These are phyloP conservation scores for Penicillium brasilianum DNA, from an alignment of 2,329 filamentous ascomycete species.

Conservation along the genomic window DNA sequence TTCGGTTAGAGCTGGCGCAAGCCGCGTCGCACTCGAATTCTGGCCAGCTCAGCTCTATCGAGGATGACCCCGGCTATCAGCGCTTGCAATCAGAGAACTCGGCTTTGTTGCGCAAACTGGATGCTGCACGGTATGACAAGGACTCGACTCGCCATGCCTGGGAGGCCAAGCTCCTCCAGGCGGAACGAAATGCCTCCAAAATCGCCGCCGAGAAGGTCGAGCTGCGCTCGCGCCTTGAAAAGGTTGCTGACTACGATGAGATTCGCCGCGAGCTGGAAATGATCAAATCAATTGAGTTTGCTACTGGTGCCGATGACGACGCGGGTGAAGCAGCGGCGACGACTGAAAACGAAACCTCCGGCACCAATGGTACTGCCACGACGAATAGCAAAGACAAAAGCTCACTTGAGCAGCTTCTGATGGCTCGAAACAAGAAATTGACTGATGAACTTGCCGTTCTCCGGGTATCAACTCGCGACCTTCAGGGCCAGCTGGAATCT, in stretches of 20 bases:
- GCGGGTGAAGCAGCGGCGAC: conserved; percentile 49
- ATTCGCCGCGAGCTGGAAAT: conserved; percentile 96
- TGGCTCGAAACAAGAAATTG: conserved; percentile 95
- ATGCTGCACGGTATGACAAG: conserved; percentile 80
- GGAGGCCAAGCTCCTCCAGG: conserved; percentile 74
- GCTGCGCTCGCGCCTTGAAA: conserved; percentile 79
- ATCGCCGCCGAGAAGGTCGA: conserved; percentile 80
- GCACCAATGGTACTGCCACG: conserved; percentile 54
- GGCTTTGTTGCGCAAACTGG: conserved; percentile 84
- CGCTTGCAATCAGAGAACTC: conserved; percentile 92
- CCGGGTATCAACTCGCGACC: conserved; percentile 89
- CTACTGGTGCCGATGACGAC: conserved; percentile 79
- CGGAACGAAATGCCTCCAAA: conserved; percentile 77
- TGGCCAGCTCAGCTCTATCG: conserved; percentile 66
- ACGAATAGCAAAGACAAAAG: conserved; percentile 69
- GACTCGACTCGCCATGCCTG: conserved; percentile 78
- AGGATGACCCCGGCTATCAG: conserved; percentile 89
- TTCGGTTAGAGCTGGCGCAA: conserved; percentile 88
- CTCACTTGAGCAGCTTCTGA: conserved; percentile 84
- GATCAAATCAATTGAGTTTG: conserved; percentile 96
- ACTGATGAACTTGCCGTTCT: conserved; percentile 91
- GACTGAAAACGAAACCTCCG: conserved; percentile 30
- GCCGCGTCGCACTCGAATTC: conserved; percentile 72
- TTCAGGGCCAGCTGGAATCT: conserved; percentile 77
- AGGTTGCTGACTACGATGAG: conserved; percentile 93